Percentiles rank a stretch among this genome's conserved stretches.
Conservation (phyloP, 129 eudicot genomes). For the Ambrosia trifida region DNA sequence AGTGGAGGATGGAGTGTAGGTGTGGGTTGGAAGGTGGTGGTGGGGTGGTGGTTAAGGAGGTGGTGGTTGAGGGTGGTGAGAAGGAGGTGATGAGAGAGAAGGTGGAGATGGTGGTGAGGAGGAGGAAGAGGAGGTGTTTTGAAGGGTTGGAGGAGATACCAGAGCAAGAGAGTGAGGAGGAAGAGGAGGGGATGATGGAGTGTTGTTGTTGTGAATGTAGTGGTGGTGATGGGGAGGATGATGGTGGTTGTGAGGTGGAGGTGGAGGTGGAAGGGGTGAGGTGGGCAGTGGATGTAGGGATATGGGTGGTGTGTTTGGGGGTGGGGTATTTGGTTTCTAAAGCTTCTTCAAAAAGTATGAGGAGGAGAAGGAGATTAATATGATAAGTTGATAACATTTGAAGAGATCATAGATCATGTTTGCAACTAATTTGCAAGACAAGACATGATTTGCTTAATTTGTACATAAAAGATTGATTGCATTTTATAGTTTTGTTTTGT, state of each 20-base stretch:
- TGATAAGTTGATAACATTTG: background rate
- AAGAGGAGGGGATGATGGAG: conserved; percentile 33
- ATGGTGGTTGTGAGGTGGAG: conserved; percentile 36
- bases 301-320: conserved; percentile 86
- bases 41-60: conserved; percentile 30
- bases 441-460: background rate
- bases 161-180: conserved; percentile 42
- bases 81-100: conserved; percentile 36
- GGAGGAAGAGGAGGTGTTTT: conserved; percentile 37
- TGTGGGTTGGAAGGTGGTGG: conserved; percentile 37
- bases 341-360: conserved; percentile 46
- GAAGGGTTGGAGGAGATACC: conserved; percentile 25
- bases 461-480: background rate
- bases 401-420: background rate
- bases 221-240: conserved; percentile 10
- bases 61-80: conserved; percentile 56
- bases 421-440: background rate
- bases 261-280: conserved; percentile 58
- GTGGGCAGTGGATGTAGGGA: conserved; percentile 94
- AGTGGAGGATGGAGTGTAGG: conserved; percentile 67
- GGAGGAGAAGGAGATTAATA: conserved; percentile 26
- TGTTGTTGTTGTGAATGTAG: conserved; percentile 38
- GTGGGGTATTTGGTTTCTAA: conserved; percentile 76
- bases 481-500: background rate
- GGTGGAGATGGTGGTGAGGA: conserved; percentile 45